Conservation (phyloP, 1,139 yeast species). For the Ogataea hybrid region DNA sequence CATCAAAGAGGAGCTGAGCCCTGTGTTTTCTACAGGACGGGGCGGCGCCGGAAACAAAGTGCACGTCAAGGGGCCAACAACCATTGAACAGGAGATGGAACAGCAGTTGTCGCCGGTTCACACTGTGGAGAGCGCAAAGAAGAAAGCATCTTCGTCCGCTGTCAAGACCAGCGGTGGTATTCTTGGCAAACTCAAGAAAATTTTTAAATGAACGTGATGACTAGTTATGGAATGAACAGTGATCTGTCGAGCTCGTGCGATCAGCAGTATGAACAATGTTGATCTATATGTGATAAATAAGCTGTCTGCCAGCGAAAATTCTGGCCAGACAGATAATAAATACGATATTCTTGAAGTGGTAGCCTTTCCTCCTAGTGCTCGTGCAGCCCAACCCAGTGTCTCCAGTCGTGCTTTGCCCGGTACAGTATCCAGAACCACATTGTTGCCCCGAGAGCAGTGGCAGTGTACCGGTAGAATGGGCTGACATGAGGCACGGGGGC, state of each 20-base stretch:
- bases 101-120: conserved; percentile 42
- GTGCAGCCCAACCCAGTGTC: conserved; percentile 47
- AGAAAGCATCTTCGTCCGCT: neutral
- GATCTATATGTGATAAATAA: too few species aligned
- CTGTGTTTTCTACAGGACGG: conserved; percentile 52
- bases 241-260: neutral
- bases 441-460: conserved; percentile 71
- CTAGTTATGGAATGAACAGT: neutral
- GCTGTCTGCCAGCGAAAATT: too few species aligned
- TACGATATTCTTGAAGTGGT: neutral
- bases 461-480: conserved; percentile 52
- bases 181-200: conserved; percentile 23
- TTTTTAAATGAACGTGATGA: conserved; percentile 13
- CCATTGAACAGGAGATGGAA: conserved; percentile 49
- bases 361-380: conserved; percentile 32
- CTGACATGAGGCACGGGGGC: conserved; percentile 56
- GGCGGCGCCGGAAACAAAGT: conserved; percentile 62
- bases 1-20: conserved; percentile 43
- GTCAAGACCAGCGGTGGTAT: conserved; percentile 9
- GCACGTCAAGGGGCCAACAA: conserved; percentile 37
- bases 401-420: conserved; percentile 71
- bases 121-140: conserved; percentile 16
- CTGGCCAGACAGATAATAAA: too few species aligned
- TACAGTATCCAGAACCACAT: conserved; percentile 88
- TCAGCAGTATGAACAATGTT: neutral